phyloP scores from a whole-genome alignment of 1,284 basidiomycete genomes.

The Puccinia polysora region DNA sequence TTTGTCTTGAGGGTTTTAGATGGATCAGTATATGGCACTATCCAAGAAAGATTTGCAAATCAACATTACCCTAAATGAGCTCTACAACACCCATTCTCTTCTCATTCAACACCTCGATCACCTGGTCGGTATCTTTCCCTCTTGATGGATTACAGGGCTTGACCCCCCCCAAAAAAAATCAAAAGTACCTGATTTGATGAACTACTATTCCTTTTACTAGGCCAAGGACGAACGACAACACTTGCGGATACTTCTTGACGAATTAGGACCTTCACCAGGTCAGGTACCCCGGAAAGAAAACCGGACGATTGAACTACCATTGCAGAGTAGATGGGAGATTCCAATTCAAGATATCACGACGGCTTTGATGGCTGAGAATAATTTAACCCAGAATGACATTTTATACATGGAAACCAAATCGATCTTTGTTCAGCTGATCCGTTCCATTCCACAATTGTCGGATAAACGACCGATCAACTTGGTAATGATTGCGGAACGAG shows the following conservation, averaged over 20 bases:
- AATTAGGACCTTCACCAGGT: constrained; percentile 82
- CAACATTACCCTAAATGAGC: constrained; percentile 96
- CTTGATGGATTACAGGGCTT: constrained; percentile 12
- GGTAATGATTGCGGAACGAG: constrained; percentile 80
- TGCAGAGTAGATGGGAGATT: constrained; percentile 98
- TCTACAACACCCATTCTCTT: constrained; percentile 95
- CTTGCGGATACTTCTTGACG: constrained; percentile 88
- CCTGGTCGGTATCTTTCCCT: constrained; percentile 59
- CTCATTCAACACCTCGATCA: constrained; percentile 91
- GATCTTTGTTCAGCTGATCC: constrained; percentile 94
- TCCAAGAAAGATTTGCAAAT: constrained; percentile 98
- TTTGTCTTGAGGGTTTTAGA: constrained; percentile 57
- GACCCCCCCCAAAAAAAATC: not conserved
- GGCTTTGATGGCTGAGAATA: constrained; percentile 83
- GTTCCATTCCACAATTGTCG: constrained; percentile 78
- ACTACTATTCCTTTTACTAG: constrained; percentile 55
- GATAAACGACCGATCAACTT: constrained; percentile 86
- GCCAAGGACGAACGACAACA: constrained; percentile 97
- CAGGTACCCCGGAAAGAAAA: constrained; percentile 98
- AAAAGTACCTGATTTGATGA: not conserved
- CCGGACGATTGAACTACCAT: constrained; percentile 78
- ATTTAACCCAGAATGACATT: constrained; percentile 95
- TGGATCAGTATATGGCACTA: constrained; percentile 99
- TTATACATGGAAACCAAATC: constrained; percentile 99
- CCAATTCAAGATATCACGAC: constrained; percentile 95